These are phyloP conservation scores for Limnomonas spitsbergensis DNA, from an alignment of 139 green algal genomes.

Conservation along the genomic window DNA sequence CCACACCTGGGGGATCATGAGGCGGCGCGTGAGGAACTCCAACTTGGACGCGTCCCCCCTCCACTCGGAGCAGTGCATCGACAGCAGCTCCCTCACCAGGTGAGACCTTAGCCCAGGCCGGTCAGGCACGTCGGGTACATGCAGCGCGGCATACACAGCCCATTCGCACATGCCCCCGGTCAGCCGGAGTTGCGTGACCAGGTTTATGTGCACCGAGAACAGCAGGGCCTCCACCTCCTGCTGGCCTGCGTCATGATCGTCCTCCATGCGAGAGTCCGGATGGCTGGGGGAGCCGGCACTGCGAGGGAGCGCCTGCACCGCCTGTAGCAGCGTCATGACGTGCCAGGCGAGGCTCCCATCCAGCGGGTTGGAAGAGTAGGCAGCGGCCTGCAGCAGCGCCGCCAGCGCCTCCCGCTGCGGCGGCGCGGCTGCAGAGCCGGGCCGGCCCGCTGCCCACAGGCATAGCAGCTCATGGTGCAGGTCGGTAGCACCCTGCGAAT, in stretches of 20 bases:
- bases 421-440: neutral
- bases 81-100: constrained; percentile 14
- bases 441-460: constrained; percentile 39
- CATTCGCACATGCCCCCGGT: constrained; percentile 56
- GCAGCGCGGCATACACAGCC: constrained; percentile 73
- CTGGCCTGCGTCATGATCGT: neutral
- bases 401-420: neutral
- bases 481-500: constrained; percentile 36
- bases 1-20: neutral
- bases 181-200: constrained; percentile 62
- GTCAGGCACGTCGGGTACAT: constrained; percentile 47
- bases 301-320: constrained; percentile 38
- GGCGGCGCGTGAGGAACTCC: neutral
- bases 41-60: neutral
- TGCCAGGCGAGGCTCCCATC: constrained; percentile 39
- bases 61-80: constrained; percentile 4
- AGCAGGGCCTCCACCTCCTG: constrained; percentile 7
- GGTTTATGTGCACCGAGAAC: constrained; percentile 21
- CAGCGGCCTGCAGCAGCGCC: constrained; percentile 41
- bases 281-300: too few relatives aligned
- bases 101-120: neutral
- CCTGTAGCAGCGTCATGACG: constrained; percentile 14
- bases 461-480: constrained; percentile 67
- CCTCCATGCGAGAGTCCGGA: neutral
- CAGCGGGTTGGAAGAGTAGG: constrained; percentile 63